Base-by-base conservation (phyloP, 306 rosid species). In the Lotus japonicus region DNA sequence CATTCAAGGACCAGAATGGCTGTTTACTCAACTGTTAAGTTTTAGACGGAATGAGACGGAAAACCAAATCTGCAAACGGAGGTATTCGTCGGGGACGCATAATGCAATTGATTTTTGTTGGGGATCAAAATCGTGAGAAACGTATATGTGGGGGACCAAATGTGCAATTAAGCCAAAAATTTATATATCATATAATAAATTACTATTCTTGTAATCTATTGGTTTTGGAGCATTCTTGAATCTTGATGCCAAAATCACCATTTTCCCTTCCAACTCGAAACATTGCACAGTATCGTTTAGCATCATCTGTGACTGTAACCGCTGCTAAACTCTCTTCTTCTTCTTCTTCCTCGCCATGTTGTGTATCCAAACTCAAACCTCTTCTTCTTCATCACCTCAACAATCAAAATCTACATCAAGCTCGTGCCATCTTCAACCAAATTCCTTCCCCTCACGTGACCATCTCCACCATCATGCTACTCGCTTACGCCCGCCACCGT, bases 371-470 rank as follows among this genome's bases (percentile, higher is more conserved):
- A 52, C 46, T 39, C 31, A 86, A 70, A 49, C 49, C 62, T 43
- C 13, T 79, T 38, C 80, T 79, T 19, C 72, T 73, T 14, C 69
- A 74, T 65, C 80, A 80, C 79, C 71, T 85, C 7, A 78, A 71
- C 56, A 79, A 84, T 59, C 85, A 38, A 44, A 78, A 71, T 59
- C 14, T 87, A 11, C 78, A 84, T 7, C 70, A 82, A 72, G 96
- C 98, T 36, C 85, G 87, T 14, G 50, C 65, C 1, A 13, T 83
- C 39, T 87, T 90, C 11, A 57, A 90, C 28, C 13, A 23, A 42
- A 86, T 88, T 11, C 79, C 80, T 15, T 72, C 63, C 11, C 91
- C 86, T 4, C 69, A 82, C 53, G 79, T 78, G 7, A 36, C 77
- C 55, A 73, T 81, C 15, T 88, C 64, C 68, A 83, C 89, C 28